A percentile compares a stretch with the other conserved stretches of the same genome.
Evolutionary conservation across 352 stramenopile species (phyloP).

Genomic region (Thalassiosira ordinaria): DNA sequence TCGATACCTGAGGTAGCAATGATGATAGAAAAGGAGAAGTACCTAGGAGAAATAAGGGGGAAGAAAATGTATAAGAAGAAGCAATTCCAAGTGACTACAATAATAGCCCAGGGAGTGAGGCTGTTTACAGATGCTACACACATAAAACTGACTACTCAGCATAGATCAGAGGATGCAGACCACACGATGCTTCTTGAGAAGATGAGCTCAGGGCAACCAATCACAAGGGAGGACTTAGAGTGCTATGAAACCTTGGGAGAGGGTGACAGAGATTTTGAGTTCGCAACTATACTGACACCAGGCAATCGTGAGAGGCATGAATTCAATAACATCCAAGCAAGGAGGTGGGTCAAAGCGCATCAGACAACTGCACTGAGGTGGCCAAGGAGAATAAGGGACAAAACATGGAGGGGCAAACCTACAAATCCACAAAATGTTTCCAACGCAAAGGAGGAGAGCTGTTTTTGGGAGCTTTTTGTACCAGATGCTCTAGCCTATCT

Average conservation of each 20-base stretch:
- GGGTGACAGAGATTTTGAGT: slow-evolving; percentile 20
- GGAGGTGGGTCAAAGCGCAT: neutral
- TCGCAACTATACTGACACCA: slow-evolving; percentile 26
- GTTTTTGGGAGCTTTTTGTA: slow-evolving; percentile 41
- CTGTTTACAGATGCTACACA: slow-evolving; percentile 16
- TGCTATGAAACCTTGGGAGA: slow-evolving; percentile 13
- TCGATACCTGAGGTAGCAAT: slow-evolving; percentile 26
- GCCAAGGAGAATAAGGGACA: neutral
- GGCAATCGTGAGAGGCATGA: slow-evolving; percentile 27
- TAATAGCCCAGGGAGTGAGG: slow-evolving; percentile 19
- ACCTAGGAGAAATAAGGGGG: neutral
- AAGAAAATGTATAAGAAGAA: neutral
- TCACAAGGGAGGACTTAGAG: slow-evolving; percentile 13
- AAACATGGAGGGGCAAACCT: slow-evolving; percentile 28
- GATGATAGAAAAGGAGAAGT: slow-evolving; percentile 9
- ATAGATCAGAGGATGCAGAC: slow-evolving; percentile 26
- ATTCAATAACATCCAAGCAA: slow-evolving; percentile 26
- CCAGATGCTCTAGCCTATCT: slow-evolving; percentile 17
- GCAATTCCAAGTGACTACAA: slow-evolving; percentile 1
- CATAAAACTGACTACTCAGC: slow-evolving; percentile 19
- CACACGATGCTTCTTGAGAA: slow-evolving; percentile 24
- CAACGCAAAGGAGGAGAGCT: slow-evolving; percentile 15
- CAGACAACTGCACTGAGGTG: neutral
- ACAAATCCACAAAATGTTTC: neutral
- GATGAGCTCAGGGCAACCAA: slow-evolving; percentile 11